Evolutionary conservation across 1,139 yeast species (phyloP).

Genomic region (Blastobotrys aristatus): DNA sequence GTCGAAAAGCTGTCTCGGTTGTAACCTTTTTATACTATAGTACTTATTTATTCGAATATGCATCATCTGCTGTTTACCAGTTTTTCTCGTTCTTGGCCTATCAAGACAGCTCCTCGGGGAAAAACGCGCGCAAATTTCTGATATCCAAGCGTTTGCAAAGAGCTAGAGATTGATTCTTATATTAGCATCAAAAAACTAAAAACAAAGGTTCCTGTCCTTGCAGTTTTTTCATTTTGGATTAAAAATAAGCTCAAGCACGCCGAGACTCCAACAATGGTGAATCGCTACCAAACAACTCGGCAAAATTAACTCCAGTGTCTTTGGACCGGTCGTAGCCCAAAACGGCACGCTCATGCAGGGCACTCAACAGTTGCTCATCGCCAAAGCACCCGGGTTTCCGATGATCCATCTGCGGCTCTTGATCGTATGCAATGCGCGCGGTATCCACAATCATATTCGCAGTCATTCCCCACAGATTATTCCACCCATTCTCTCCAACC

Average conservation of each 20-base stretch:
- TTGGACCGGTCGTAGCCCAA: conserved; percentile 25
- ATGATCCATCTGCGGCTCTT: conserved; percentile 35
- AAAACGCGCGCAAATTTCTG: no score
- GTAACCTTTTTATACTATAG: no score
- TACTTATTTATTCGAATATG: no score
- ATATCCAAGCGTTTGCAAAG: no score
- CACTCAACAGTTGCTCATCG: conserved; percentile 30
- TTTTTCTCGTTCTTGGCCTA: no score
- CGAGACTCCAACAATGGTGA: conserved; percentile 25
- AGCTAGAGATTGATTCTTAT: no score
- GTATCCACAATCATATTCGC: conserved; percentile 80
- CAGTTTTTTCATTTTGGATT: no score
- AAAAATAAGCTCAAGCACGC: conserved; percentile 10
- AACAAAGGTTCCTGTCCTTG: no score
- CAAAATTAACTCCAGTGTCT: conserved; percentile 23
- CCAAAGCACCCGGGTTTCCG: conserved; percentile 30
- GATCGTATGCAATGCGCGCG: conserved; percentile 53
- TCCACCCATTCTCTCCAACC: conserved; percentile 50
- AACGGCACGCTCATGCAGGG: conserved; percentile 23
- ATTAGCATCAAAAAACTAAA: no score
- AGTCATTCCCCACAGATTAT: conserved; percentile 88
- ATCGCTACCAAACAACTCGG: conserved; percentile 26
- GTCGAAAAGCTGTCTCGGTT: conserved; percentile 18
- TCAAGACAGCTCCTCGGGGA: no score
- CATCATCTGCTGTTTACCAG: no score